phyloP scores from a whole-genome alignment of 768 basidiomycete genomes.

The Russula abietina region DNA sequence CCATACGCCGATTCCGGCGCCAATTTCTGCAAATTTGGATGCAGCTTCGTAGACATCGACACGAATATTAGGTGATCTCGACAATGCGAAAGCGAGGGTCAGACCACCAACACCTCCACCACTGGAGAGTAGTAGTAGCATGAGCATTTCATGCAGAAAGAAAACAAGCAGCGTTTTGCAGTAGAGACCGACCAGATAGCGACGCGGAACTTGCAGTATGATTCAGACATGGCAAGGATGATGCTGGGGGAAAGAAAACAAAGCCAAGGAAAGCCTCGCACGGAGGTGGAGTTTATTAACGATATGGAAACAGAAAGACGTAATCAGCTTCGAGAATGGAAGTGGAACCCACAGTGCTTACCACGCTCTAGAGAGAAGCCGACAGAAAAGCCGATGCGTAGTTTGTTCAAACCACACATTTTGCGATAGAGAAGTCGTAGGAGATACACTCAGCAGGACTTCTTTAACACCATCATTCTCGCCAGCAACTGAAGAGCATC shows the following conservation, averaged over 20 bases:
- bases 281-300: too few relatives aligned
- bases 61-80: constrained; percentile 28
- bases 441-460: too few relatives aligned
- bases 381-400: too few relatives aligned
- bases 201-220: constrained; percentile 1
- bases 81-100: constrained; percentile 29
- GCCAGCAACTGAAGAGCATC: too few relatives aligned
- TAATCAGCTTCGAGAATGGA: too few relatives aligned
- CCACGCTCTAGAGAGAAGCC: too few relatives aligned
- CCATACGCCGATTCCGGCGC: constrained; percentile 36
- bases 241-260: not conserved
- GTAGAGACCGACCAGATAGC: constrained; percentile 42
- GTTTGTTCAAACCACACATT: too few relatives aligned
- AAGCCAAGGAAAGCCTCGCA: too few relatives aligned
- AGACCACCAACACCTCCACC: constrained; percentile 32
- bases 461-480: too few relatives aligned
- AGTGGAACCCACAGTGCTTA: too few relatives aligned
- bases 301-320: too few relatives aligned
- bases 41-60: constrained; percentile 35
- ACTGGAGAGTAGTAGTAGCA: constrained; percentile 4
- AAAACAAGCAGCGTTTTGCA: constrained; percentile 12
- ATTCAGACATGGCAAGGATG: not conserved
- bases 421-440: too few relatives aligned
- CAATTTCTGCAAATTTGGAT: constrained; percentile 28
- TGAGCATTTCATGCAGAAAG: not conserved